These are phyloP conservation scores for Polyporus tsugae DNA, from an alignment of 1,284 basidiomycete genomes.

Conservation along the genomic window DNA sequence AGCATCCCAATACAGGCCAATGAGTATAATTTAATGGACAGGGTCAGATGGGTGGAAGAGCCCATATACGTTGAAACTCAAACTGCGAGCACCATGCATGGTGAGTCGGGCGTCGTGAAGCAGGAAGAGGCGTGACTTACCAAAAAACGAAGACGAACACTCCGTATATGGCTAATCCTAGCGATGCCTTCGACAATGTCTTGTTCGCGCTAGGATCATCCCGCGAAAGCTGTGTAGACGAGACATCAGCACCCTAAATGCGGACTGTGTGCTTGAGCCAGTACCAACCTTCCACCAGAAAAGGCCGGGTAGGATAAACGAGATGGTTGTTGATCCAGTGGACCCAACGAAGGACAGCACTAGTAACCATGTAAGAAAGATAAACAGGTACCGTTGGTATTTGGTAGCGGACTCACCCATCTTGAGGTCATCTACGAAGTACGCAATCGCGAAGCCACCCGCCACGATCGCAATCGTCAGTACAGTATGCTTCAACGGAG, in stretches of 20 bases:
- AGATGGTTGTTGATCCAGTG: conserved; percentile 96
- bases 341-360: conserved; percentile 97
- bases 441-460: conserved; percentile 80
- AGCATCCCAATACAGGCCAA: background rate
- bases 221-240: conserved; percentile 67
- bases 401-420: conserved; percentile 64
- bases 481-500: conserved; percentile 72
- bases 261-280: background rate
- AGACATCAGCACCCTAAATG: conserved; percentile 21
- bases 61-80: conserved; percentile 81
- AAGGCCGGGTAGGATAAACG: conserved; percentile 94
- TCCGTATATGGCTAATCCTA: conserved; percentile 81
- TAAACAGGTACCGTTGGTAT: background rate
- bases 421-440: conserved; percentile 84
- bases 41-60: conserved; percentile 48
- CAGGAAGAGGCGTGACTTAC: conserved; percentile 58
- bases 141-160: conserved; percentile 87
- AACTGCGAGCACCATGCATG: conserved; percentile 48
- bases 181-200: conserved; percentile 65
- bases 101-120: conserved; percentile 14
- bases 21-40: conserved; percentile 30
- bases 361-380: conserved; percentile 41
- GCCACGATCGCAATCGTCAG: conserved; percentile 81
- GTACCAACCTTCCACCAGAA: conserved; percentile 80
- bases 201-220: conserved; percentile 68